These are phyloP conservation scores for Cyclanthera cordifolia DNA, from an alignment of 306 rosid genomes.

Conservation along the genomic window DNA sequence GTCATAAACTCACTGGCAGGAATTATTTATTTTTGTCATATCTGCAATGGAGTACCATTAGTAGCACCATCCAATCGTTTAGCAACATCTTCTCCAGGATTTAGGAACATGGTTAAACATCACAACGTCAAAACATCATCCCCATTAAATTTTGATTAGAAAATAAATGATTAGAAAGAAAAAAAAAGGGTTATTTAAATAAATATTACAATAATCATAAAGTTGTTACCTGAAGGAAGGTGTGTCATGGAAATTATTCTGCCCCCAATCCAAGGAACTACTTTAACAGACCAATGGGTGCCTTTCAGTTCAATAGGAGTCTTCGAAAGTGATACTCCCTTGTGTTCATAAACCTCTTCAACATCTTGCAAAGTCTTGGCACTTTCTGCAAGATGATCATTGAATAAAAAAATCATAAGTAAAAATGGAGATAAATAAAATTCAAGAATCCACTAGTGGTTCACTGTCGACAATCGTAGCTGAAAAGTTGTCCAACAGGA, in stretches of 20 bases:
- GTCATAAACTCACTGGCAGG: neutral
- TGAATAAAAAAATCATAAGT: constrained; percentile 9
- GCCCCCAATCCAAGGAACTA: constrained; percentile 93
- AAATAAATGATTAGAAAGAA: neutral
- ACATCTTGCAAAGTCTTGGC: constrained; percentile 55
- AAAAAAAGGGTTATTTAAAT: neutral
- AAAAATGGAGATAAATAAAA: neutral
- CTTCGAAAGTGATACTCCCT: constrained; percentile 48
- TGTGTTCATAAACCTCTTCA: constrained; percentile 47
- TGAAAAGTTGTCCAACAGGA: neutral
- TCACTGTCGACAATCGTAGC: neutral
- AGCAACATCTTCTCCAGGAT: neutral
- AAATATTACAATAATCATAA: neutral
- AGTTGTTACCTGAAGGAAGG: constrained; percentile 59
- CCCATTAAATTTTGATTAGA: neutral
- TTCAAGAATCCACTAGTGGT: neutral
- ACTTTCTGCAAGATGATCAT: constrained; percentile 33
- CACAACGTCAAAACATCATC: neutral
- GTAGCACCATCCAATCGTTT: neutral
- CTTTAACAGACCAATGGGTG: constrained; percentile 53
- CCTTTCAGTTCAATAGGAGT: constrained; percentile 69
- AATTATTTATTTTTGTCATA: neutral
- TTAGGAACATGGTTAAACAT: neutral
- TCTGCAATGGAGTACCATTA: neutral
- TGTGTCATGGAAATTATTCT: constrained; percentile 81